phyloP scores from a whole-genome alignment of 139 green algal species.

The Microglena sp. region DNA sequence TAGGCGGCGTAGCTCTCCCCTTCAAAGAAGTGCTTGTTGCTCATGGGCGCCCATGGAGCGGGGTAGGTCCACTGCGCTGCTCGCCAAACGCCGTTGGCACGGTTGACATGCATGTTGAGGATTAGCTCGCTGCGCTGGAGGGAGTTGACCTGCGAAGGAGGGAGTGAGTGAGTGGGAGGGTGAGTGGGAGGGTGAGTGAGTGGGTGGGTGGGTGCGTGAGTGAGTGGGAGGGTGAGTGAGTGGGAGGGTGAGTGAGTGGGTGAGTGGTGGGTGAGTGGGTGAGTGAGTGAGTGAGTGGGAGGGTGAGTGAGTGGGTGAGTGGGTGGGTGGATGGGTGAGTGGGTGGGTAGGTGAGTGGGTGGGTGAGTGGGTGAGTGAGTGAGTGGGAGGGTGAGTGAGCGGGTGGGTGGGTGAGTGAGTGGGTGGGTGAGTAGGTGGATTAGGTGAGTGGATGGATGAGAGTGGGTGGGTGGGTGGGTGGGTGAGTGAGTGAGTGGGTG shows the following conservation, averaged over 20 bases:
- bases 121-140: constrained; percentile 3
- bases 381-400: no score
- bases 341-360: no score
- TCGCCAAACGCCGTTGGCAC: constrained; percentile 6
- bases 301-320: not conserved
- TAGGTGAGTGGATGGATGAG: no score
- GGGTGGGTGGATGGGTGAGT: not conserved
- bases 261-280: not conserved
- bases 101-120: constrained; percentile 7
- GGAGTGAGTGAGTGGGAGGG: not conserved
- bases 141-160: not conserved
- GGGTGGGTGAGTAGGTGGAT: no score
- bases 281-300: not conserved
- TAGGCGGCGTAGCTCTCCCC: not conserved
- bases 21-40: not conserved
- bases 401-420: no score
- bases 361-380: no score
- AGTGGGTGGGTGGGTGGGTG: no score
- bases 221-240: not conserved
- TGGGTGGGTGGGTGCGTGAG: not conserved
- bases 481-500: no score
- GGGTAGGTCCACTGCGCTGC: not conserved
- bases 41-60: not conserved
- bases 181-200: not conserved
- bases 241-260: not conserved